Percentiles rank a stretch among this genome's conserved stretches.
Conservation (phyloP, 2,329 filamentous ascomycete genomes). For the Fusarium multiceps region DNA sequence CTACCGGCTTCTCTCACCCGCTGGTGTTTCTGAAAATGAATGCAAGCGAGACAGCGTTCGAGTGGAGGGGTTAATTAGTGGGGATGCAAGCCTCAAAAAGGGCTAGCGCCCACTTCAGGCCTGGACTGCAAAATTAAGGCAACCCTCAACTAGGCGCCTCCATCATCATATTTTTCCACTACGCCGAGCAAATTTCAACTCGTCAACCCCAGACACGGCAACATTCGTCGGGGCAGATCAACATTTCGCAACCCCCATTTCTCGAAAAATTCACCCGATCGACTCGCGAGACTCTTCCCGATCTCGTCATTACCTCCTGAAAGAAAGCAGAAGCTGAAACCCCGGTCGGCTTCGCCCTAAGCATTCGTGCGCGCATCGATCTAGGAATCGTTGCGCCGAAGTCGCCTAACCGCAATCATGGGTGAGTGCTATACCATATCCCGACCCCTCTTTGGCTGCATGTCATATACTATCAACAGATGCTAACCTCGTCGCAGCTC, state of each 20-base stretch:
- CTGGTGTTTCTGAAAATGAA: conserved; percentile 21
- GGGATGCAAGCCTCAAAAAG: conserved; percentile 35
- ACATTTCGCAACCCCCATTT: conserved; percentile 42
- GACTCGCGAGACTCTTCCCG: conserved; percentile 10
- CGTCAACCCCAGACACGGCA: conserved; percentile 57
- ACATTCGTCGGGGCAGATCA: conserved; percentile 53
- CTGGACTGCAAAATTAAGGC: conserved; percentile 57
- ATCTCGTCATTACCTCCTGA: conserved; percentile 25
- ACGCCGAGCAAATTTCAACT: conserved; percentile 58
- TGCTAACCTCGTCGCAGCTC: conserved; percentile 67
- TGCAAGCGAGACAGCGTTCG: conserved; percentile 39
- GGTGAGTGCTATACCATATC: conserved; percentile 56
- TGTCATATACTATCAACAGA: conserved; percentile 1
- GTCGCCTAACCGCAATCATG: conserved; percentile 69
- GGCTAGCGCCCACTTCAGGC: conserved; percentile 57
- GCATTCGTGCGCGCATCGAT: conserved; percentile 54
- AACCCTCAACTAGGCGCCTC: conserved; percentile 54
- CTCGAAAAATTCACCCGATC: conserved; percentile 22
- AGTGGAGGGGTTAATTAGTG: conserved; percentile 28
- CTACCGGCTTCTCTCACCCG: conserved; percentile 1
- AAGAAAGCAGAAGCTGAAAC: conserved; percentile 47
- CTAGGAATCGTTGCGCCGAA: conserved; percentile 60
- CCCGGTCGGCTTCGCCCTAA: conserved; percentile 47
- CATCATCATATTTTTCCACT: conserved; percentile 53
- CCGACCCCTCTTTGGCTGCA: conserved; percentile 5